Evolutionary conservation across 2,329 filamentous ascomycete genomes (phyloP).

Genomic region (Seiridium unicorne): DNA sequence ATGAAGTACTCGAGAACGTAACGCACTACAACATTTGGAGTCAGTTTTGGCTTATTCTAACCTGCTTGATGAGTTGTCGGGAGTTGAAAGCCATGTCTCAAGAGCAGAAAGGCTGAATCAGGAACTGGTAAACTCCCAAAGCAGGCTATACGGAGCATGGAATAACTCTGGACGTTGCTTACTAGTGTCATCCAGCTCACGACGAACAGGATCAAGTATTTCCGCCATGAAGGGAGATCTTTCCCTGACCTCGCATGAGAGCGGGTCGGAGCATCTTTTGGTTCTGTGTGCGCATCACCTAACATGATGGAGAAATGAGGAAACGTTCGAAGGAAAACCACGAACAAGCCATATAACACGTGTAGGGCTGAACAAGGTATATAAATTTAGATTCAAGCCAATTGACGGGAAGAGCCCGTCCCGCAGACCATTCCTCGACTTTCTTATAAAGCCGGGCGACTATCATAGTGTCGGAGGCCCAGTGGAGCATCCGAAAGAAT

Average conservation of each 20-base stretch:
- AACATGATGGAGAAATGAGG: not conserved
- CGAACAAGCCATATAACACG: not conserved
- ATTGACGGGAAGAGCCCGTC: not conserved
- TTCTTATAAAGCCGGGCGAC: not conserved
- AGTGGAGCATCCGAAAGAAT: not conserved
- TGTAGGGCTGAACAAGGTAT: not conserved
- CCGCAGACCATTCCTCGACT: not conserved
- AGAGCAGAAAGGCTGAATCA: too few species aligned
- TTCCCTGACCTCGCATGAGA: not conserved
- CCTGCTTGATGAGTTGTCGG: too few species aligned
- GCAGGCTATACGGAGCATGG: too few species aligned
- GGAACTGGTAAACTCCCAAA: too few species aligned
- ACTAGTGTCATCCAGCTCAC: slow-evolving; percentile 20
- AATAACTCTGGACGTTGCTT: too few species aligned
- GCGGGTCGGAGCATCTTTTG: not conserved
- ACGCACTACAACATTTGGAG: not conserved
- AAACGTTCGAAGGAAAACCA: not conserved
- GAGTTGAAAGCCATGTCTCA: too few species aligned
- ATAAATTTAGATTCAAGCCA: not conserved
- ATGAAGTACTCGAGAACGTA: slow-evolving; percentile 5
- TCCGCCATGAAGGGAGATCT: slow-evolving; percentile 14
- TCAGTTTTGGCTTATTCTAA: too few species aligned
- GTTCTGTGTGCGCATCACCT: not conserved
- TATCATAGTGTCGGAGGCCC: not conserved
- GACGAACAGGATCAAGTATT: slow-evolving; percentile 15